phyloP scores from a whole-genome alignment of 805 yeast species.

The Starmerella scarabaei region DNA sequence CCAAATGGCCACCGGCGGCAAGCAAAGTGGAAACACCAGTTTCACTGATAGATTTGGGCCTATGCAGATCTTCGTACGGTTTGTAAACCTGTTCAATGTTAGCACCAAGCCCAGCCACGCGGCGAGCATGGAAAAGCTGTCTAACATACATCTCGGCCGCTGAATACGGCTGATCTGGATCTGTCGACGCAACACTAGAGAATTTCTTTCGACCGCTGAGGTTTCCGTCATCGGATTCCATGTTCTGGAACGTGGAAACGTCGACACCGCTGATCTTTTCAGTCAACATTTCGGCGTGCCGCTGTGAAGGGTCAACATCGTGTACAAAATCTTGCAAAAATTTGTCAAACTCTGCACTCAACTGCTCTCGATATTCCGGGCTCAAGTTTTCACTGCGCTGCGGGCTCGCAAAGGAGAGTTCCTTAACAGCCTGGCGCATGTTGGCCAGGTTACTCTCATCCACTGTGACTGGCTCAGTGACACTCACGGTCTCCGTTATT shows the following conservation, averaged over 20 bases:
- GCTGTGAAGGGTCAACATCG: constrained; percentile 21
- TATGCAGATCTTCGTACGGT: constrained; percentile 52
- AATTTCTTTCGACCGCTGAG: constrained; percentile 25
- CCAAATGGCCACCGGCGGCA: constrained; percentile 91
- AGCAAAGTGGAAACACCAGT: constrained; percentile 56
- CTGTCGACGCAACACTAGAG: constrained; percentile 54
- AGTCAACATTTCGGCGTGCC: constrained; percentile 15
- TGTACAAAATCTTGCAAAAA: constrained; percentile 23
- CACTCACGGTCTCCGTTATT: background rate
- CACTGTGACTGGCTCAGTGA: background rate
- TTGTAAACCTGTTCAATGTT: constrained; percentile 46
- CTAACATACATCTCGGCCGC: constrained; percentile 66
- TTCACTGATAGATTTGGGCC: constrained; percentile 43
- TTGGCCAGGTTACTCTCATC: constrained; percentile 6
- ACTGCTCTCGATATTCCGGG: constrained; percentile 24
- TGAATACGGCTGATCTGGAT: constrained; percentile 53
- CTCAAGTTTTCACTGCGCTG: constrained; percentile 20
- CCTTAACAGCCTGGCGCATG: constrained; percentile 15
- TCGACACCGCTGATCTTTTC: constrained; percentile 10
- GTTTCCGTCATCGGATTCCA: constrained; percentile 10
- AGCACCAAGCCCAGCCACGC: constrained; percentile 52
- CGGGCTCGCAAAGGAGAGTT: constrained; percentile 16
- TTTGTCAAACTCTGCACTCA: constrained; percentile 22
- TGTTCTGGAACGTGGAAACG: constrained; percentile 4
- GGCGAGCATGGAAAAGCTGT: constrained; percentile 47